Evolutionary conservation across 2,329 filamentous ascomycete species (phyloP), one percentile per base, ranked within the genome.

Genomic region (Cercospora canescens): DNA sequence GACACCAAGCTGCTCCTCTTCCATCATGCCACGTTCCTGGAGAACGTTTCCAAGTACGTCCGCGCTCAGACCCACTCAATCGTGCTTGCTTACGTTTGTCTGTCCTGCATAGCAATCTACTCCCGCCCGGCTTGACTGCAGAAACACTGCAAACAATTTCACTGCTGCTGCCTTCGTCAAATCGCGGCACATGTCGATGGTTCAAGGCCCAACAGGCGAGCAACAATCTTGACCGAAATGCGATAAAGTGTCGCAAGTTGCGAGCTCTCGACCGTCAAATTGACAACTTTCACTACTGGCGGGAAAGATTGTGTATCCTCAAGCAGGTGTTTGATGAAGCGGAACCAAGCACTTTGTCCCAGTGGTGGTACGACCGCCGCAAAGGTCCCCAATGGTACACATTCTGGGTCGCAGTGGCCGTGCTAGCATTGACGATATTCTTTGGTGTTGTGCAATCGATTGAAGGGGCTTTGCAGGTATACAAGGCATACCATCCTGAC

Each of bases 271-370:
- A 79, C 35, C 70, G 79, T 6, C 75, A 76, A 37, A 72, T 77
- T 21, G 70, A 75, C 16, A 69, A 69, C 0, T 79, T 81, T 62
- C 60, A 52, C 0, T 80, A 77, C 70, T 84, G 82, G 81, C 76
- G 76, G 26, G 80, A 84, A 48, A 76, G 79, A 0, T 70, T 84
- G 0, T 74, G 81, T 0, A 77, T n/a, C n/a, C n/a, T n/a, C n/a
- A n/a, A n/a, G n/a, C n/a, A n/a, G n/a, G n/a, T n/a, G n/a, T n/a
- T n/a, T n/a, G n/a, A n/a, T n/a, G n/a, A n/a, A n/a, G n/a, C n/a
- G n/a, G n/a, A n/a, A n/a, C n/a, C n/a, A n/a, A n/a, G n/a, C n/a
- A n/a, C n/a, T n/a, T n/a, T n/a, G n/a, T n/a, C n/a, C n/a, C n/a
- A n/a, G n/a, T n/a, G n/a, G n/a, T n/a, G n/a, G n/a, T n/a, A n/a